A percentile compares a stretch with the other conserved stretches of the same genome.
These are phyloP conservation scores for Stephania japonica DNA, from an alignment of 164 flowering plant genomes.

Conservation along the genomic window DNA sequence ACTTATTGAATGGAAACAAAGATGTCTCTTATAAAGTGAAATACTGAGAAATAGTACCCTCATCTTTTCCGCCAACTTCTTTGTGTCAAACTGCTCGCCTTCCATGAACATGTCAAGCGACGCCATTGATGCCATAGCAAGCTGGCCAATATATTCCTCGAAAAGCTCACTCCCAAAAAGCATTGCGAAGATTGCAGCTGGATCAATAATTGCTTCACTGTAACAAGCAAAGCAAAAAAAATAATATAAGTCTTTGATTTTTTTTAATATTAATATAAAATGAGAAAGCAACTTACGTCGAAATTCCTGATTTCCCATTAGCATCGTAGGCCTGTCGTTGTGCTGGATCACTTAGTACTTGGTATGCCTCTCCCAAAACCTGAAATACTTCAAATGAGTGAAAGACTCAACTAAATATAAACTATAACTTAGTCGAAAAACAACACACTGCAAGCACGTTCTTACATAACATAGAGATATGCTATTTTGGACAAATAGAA, in stretches of 20 bases:
- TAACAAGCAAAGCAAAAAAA: constrained; percentile 5
- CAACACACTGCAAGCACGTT: neutral
- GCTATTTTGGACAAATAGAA: too few relatives aligned
- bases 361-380: constrained; percentile 97
- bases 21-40: neutral
- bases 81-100: constrained; percentile 78
- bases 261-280: neutral
- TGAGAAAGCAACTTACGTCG: constrained; percentile 50
- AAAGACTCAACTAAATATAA: neutral
- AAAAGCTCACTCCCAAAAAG: constrained; percentile 99
- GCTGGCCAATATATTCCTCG: constrained; percentile 98
- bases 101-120: constrained; percentile 86
- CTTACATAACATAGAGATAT: too few relatives aligned
- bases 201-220: constrained; percentile 93
- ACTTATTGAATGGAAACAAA: neutral
- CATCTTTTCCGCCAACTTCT: constrained; percentile 92
- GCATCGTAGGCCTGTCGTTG: constrained; percentile 91
- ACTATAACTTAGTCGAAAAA: neutral
- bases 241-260: neutral
- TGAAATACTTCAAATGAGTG: constrained; percentile 21
- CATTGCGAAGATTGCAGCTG: constrained; percentile 99
- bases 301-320: constrained; percentile 88
- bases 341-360: constrained; percentile 82
- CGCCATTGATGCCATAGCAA: constrained; percentile 99
- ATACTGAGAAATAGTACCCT: constrained; percentile 37